These are phyloP conservation scores for Mrakia hoshinonis DNA, from an alignment of 768 basidiomycete genomes.

Conservation along the genomic window DNA sequence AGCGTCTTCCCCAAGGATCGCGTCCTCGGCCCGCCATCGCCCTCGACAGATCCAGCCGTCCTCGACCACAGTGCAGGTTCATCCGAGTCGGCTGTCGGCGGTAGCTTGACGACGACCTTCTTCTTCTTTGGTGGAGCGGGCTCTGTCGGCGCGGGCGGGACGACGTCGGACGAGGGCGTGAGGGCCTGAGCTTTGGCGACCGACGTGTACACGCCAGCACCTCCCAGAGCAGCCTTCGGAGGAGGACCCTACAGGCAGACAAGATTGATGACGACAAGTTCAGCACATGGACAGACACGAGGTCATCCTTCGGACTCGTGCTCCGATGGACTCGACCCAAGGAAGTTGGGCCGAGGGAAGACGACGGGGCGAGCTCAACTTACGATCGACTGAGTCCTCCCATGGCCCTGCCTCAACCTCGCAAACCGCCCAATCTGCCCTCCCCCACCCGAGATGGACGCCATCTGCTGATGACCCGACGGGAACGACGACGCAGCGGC, in stretches of 20 bases:
- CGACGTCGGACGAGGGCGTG: not conserved
- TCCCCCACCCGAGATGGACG: not conserved
- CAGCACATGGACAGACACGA: not conserved
- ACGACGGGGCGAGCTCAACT: not conserved
- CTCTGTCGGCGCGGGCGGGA: not conserved
- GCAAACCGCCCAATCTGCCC: not conserved
- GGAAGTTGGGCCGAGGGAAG: too few species aligned
- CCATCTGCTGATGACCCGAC: not conserved
- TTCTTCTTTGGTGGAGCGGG: conserved; percentile 2
- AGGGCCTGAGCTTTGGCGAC: not conserved
- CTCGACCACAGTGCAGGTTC: conserved; percentile 1
- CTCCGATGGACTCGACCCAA: too few species aligned
- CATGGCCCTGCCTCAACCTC: not conserved
- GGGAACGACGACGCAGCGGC: not conserved
- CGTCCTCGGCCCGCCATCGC: not conserved
- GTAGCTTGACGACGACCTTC: conserved; percentile 15
- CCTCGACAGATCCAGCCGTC: not conserved
- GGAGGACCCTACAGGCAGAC: conserved; percentile 5
- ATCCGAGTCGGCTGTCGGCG: not conserved
- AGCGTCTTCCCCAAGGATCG: not conserved
- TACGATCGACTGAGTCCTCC: not conserved
- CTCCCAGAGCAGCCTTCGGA: conserved; percentile 16
- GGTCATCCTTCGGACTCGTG: too few species aligned
- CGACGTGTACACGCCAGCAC: conserved; percentile 10
- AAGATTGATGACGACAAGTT: not conserved